These are phyloP conservation scores for Dillenia turbinata DNA, from an alignment of 164 flowering plant species.

Conservation along the genomic window DNA sequence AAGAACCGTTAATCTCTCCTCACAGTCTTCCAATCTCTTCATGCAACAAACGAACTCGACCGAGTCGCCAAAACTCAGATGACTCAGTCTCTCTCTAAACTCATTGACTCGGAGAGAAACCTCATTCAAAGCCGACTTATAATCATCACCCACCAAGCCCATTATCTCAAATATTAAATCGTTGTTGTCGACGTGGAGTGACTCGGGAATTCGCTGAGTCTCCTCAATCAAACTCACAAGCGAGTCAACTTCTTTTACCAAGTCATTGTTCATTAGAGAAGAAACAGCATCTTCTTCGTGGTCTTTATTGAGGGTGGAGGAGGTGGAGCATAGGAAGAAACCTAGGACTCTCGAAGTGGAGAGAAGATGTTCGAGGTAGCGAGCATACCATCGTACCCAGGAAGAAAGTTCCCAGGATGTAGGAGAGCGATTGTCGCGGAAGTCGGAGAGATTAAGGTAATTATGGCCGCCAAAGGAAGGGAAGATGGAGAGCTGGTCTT, in stretches of 20 bases:
- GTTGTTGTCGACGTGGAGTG: slow-evolving; percentile 23
- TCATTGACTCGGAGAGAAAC: slow-evolving; percentile 42
- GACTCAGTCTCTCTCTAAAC: slow-evolving; percentile 34
- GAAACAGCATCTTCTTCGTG: slow-evolving; percentile 26
- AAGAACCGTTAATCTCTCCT: slow-evolving; percentile 28
- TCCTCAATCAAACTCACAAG: slow-evolving; percentile 42
- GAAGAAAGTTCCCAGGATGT: slow-evolving; percentile 40
- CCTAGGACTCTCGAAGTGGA: slow-evolving; percentile 47
- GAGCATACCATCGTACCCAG: slow-evolving; percentile 71
- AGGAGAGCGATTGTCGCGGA: slow-evolving; percentile 38
- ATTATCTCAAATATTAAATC: slow-evolving; percentile 38
- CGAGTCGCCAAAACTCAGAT: slow-evolving; percentile 38
- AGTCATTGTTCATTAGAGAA: slow-evolving; percentile 26
- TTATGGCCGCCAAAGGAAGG: slow-evolving; percentile 63
- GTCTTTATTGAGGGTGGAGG: slow-evolving; percentile 9
- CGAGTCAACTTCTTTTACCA: slow-evolving; percentile 36
- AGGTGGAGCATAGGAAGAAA: slow-evolving; percentile 32
- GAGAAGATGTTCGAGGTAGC: slow-evolving; percentile 44
- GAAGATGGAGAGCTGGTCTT: slow-evolving; percentile 62
- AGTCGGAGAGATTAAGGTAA: slow-evolving; percentile 58
- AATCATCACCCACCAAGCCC: slow-evolving; percentile 40
- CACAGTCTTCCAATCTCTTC: slow-evolving; percentile 48
- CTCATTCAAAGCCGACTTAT: slow-evolving; percentile 33
- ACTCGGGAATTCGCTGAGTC: slow-evolving; percentile 40
- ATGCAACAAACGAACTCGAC: slow-evolving; percentile 32